Percentiles rank a stretch among this genome's conserved stretches.
These are phyloP conservation scores for Herpetospermum pedunculosum DNA, from an alignment of 306 rosid genomes.

Conservation along the genomic window DNA sequence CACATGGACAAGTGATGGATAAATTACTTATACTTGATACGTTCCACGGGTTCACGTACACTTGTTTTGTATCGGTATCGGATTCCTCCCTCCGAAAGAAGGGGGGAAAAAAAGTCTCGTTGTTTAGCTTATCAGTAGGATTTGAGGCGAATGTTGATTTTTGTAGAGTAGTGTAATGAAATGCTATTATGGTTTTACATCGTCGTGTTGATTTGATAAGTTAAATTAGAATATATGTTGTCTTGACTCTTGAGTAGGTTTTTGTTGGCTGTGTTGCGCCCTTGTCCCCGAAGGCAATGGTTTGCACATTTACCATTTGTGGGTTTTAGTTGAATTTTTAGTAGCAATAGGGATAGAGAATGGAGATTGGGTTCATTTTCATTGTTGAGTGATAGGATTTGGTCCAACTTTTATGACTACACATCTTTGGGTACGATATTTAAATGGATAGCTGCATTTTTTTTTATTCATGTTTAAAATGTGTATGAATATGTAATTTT, in stretches of 20 bases:
- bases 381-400: not conserved
- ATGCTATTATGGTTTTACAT: not conserved
- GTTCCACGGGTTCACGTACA: not conserved
- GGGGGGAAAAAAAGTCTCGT: not conserved
- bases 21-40: slow-evolving; percentile 1
- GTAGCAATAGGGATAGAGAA: not conserved
- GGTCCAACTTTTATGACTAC: not conserved
- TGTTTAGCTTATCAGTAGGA: not conserved
- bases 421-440: no score
- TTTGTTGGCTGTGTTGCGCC: not conserved
- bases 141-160: not conserved
- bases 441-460: no score
- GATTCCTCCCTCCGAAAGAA: not conserved
- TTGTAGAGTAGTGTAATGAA: not conserved
- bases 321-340: not conserved
- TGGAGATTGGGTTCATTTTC: not conserved
- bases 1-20: slow-evolving; percentile 61
- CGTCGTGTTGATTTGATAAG: not conserved
- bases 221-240: not conserved
- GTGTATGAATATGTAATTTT: no score
- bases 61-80: not conserved
- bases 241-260: not conserved
- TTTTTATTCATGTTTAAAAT: no score
- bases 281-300: not conserved
- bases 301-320: not conserved